These are phyloP conservation scores for Dactylellina parvicollis DNA, from an alignment of 2,329 filamentous ascomycete genomes.

Conservation along the genomic window DNA sequence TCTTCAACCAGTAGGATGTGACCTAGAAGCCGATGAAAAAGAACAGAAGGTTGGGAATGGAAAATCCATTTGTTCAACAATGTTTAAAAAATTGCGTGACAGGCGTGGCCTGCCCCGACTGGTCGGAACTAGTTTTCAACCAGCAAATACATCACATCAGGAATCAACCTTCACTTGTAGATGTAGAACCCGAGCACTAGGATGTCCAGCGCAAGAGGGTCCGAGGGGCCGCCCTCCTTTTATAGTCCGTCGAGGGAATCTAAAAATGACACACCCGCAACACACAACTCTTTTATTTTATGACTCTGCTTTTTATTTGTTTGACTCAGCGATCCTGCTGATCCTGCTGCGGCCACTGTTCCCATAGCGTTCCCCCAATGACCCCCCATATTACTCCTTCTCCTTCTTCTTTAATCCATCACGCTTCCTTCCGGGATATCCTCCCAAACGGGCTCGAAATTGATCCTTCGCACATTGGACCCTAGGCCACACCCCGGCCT, in stretches of 20 bases:
- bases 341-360: too few relatives aligned
- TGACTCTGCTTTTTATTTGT: too few relatives aligned
- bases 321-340: too few relatives aligned
- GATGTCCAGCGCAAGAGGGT: conserved; percentile 16
- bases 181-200: conserved; percentile 30
- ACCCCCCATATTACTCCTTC: too few relatives aligned
- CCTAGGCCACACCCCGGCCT: background rate
- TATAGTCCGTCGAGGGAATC: conserved; percentile 40
- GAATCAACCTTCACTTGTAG: conserved; percentile 41
- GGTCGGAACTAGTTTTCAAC: conserved; percentile 41
- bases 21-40: conserved; percentile 41
- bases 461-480: background rate
- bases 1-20: conserved; percentile 30
- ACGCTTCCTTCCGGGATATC: too few relatives aligned
- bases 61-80: background rate
- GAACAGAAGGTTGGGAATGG: background rate
- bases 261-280: background rate
- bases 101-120: background rate
- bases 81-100: conserved; percentile 30
- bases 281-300: background rate
- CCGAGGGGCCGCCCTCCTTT: conserved; percentile 8
- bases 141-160: conserved; percentile 44
- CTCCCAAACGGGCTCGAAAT: too few relatives aligned
- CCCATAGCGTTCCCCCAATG: too few relatives aligned
- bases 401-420: too few relatives aligned